Evolutionary conservation across 768 basidiomycete genomes (phyloP).

Genomic region (Collybia sordida): DNA sequence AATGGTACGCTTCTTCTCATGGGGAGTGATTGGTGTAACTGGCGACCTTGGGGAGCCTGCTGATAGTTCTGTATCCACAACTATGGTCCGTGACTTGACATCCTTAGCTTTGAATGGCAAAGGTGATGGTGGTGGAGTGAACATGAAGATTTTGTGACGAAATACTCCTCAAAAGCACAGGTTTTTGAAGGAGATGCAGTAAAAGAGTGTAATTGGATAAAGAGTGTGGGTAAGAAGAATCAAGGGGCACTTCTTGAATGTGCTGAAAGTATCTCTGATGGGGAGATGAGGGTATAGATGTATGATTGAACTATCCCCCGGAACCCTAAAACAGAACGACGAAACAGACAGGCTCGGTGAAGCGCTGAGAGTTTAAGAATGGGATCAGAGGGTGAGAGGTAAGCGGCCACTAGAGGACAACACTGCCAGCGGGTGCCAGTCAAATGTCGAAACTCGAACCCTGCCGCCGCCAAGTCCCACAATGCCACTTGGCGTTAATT

Average conservation of each 20-base stretch:
- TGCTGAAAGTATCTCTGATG: not conserved
- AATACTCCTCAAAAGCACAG: not conserved
- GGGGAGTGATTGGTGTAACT: not conserved
- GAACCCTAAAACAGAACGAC: not conserved
- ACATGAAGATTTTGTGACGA: slow-evolving; percentile 44
- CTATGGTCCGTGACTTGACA: not conserved
- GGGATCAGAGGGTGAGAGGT: not conserved
- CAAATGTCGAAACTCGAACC: not conserved
- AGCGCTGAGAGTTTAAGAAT: not conserved
- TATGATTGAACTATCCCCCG: not conserved
- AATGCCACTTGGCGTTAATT: not conserved
- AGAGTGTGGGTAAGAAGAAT: not conserved
- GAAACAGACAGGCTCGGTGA: not conserved
- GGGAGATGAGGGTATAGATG: not conserved
- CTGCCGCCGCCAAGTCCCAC: not conserved
- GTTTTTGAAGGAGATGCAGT: not conserved
- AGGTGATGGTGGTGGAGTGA: slow-evolving; percentile 27
- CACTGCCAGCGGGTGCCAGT: not conserved
- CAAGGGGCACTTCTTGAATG: not conserved
- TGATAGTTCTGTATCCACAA: not conserved
- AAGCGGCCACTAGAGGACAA: no score
- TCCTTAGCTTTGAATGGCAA: not conserved
- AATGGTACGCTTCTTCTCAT: slow-evolving; percentile 37
- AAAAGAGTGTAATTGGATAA: not conserved
- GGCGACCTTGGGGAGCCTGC: not conserved